Evolutionary conservation across 805 yeast species (phyloP), one percentile per base, ranked within the genome.

Genomic region (Brettanomyces nanus): DNA sequence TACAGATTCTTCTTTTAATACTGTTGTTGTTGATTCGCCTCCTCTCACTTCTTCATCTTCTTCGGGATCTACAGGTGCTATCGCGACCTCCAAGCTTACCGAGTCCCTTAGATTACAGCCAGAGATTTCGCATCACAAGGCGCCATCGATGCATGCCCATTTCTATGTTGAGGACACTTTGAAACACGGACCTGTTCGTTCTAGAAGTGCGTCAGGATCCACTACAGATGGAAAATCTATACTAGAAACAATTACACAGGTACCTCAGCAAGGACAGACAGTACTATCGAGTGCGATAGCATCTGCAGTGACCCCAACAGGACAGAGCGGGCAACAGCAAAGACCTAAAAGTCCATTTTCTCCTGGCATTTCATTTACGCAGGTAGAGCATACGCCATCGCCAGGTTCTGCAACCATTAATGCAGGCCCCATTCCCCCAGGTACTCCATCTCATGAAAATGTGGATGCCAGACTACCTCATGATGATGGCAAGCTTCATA

Each of bases 111-210:
- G 45, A 23, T 28, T 33, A 28, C 40, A 30, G 21, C 31, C 32
- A 10, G 34, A 38, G 18, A 34, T 39, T 19, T 36, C 40, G 1
- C 81, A 73, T 50, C 72, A 73, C 47, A 71, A 75, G 54, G 53
- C 71, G 17, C 69, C 82, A 14, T 71, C 84, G 1, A 79, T 80
- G 44, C 95, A 84, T 59, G 87, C 92, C 0, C 95, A 83, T 58
- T 84, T 84, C 53, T 72, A 70, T 46, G 77, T 76, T 7, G 83
- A 78, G 43, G 89, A 82, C 40, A 67, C 80, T 2, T 53, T 75
- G n/a, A 79, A 74, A 50, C 78, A 71, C 48, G 53, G 58, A 3
- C 50, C 62, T 13, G 54, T 56, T 6, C 52, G 69, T 35, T 55
- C 61, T 1, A 47, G 63, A 19, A 56, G 62, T 31, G 57, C 59